Evolutionary conservation across 1,284 basidiomycete genomes (phyloP).

Genomic region (Trichosporon asahii): DNA sequence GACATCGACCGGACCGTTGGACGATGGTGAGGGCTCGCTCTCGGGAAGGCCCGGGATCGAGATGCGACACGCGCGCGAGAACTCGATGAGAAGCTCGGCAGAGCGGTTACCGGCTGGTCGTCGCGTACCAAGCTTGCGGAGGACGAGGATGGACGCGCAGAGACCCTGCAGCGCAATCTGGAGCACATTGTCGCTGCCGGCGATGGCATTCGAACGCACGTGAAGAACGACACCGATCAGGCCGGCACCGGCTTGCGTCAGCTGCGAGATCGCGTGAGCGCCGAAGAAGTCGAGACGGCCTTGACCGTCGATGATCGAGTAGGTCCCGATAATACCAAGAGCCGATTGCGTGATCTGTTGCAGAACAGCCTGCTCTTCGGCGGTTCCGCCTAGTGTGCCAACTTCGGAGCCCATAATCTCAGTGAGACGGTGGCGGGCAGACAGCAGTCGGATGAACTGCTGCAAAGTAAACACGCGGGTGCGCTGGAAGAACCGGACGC

Average conservation of each 20-base stretch:
- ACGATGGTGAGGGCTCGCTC: slow-evolving; percentile 15
- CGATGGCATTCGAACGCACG: slow-evolving; percentile 23
- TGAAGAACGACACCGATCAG: slow-evolving; percentile 39
- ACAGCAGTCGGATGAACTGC: slow-evolving; percentile 36
- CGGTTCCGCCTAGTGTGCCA: slow-evolving; percentile 6
- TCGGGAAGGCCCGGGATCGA: slow-evolving; percentile 25
- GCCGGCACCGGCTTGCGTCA: slow-evolving; percentile 38
- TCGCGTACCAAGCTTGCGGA: slow-evolving; percentile 29
- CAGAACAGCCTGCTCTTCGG: slow-evolving; percentile 27
- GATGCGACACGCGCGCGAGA: slow-evolving; percentile 34
- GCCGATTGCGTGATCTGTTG: slow-evolving; percentile 36
- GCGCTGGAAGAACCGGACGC: slow-evolving; percentile 39
- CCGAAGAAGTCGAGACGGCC: slow-evolving; percentile 38
- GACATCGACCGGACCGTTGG: slow-evolving; percentile 28
- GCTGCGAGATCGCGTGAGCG: slow-evolving; percentile 39
- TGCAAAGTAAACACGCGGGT: slow-evolving; percentile 35
- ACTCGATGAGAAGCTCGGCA: slow-evolving; percentile 34
- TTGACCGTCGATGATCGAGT: slow-evolving; percentile 33
- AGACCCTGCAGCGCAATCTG: slow-evolving; percentile 35
- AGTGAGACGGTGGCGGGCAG: slow-evolving; percentile 33
- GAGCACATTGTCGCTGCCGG: slow-evolving; percentile 22
- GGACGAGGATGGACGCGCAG: slow-evolving; percentile 30
- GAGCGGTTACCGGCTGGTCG: slow-evolving; percentile 37
- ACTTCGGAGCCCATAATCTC: slow-evolving; percentile 24
- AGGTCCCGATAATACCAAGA: slow-evolving; percentile 38